A percentile compares a stretch with the other conserved stretches of the same genome.
Conservation (phyloP, 768 basidiomycete species). For the Auricularia auricula-judae region DNA sequence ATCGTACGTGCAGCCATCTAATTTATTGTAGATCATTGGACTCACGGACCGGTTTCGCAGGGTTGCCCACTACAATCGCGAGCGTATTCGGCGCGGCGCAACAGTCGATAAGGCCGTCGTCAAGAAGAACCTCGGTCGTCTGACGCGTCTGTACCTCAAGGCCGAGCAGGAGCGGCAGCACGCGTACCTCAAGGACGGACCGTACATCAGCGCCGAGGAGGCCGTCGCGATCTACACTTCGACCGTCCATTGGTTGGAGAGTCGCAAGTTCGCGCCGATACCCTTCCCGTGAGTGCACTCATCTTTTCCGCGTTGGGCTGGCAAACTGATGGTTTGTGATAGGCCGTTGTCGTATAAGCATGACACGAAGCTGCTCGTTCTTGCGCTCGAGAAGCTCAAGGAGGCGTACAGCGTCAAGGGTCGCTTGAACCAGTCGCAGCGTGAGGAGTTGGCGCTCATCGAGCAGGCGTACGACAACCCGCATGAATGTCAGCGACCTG, state of each 20-base stretch:
- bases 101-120: constrained; percentile 98
- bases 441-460: constrained; percentile 94
- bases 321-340: not conserved
- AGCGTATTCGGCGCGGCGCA: constrained; percentile 92
- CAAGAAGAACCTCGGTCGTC: constrained; percentile 96
- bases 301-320: not conserved
- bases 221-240: constrained; percentile 98
- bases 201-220: constrained; percentile 97
- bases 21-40: not conserved
- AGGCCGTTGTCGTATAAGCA: constrained; percentile 97
- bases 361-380: constrained; percentile 92
- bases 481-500: constrained; percentile 66
- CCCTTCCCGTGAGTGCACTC: constrained; percentile 73
- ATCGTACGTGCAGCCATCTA: constrained; percentile 40
- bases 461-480: constrained; percentile 99
- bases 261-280: constrained; percentile 94
- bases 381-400: constrained; percentile 96
- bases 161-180: constrained; percentile 99
- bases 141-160: constrained; percentile 95
- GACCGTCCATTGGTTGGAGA: constrained; percentile 98
- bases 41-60: constrained; percentile 21
- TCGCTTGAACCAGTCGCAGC: constrained; percentile 93
- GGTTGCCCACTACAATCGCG: constrained; percentile 96
- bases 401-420: constrained; percentile 98
- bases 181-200: constrained; percentile 97